Conservation (phyloP, 306 rosid species). For the Purshia tridentata region DNA sequence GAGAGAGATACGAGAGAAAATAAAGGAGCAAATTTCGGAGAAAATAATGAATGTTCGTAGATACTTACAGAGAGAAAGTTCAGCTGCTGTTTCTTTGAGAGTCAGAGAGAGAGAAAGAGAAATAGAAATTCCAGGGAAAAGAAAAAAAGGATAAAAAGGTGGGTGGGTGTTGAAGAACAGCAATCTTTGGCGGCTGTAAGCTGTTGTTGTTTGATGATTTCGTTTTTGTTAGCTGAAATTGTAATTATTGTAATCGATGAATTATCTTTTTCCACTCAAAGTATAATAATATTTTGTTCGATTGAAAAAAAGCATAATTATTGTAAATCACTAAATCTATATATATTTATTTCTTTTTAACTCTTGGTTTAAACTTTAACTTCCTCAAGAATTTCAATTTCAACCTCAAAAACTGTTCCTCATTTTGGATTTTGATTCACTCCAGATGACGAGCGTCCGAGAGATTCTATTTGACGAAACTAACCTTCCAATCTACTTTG, state of each 20-base stretch:
- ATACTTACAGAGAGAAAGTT: conserved; percentile 29
- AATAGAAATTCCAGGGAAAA: conserved; percentile 29
- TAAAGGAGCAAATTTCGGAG: conserved; percentile 9
- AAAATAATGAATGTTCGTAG: conserved; percentile 33
- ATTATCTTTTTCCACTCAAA: too few species aligned
- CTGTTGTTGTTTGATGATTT: conserved; percentile 29
- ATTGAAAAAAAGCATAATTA: conserved; percentile 10
- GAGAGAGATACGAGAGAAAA: not conserved
- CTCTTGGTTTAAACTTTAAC: not conserved
- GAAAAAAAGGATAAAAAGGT: conserved; percentile 12
- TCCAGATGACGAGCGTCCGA: not conserved
- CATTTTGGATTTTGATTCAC: not conserved
- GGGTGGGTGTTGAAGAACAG: conserved; percentile 50
- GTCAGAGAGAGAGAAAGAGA: conserved; percentile 16
- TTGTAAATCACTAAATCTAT: not conserved
- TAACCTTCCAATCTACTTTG: conserved; percentile 5
- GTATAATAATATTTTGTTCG: not conserved
- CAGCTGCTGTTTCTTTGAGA: not conserved
- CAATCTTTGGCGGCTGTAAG: conserved; percentile 55
- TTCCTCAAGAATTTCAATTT: conserved; percentile 23
- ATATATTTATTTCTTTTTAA: not conserved
- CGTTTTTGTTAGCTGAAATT: conserved; percentile 17
- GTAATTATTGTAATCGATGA: conserved; percentile 2
- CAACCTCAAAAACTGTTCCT: conserved; percentile 33
- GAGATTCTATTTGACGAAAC: conserved; percentile 19